A percentile compares a stretch with the other conserved stretches of the same genome.
Evolutionary conservation across 139 green algal genomes (phyloP).

Genomic region (Ostreobium quekettii): DNA sequence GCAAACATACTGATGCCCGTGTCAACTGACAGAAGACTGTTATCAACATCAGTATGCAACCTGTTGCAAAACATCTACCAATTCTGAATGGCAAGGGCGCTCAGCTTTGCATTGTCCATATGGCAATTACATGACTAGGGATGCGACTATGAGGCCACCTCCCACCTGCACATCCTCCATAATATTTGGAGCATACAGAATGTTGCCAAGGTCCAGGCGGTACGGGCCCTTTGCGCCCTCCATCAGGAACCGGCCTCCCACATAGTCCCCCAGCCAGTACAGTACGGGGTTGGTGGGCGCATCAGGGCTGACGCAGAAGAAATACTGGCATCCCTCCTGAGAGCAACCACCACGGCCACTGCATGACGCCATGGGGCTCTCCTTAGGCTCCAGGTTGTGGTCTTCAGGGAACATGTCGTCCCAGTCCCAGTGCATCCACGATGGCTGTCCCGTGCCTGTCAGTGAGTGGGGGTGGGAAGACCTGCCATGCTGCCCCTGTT

Average conservation of each 20-base stretch:
- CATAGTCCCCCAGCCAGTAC: conserved; percentile 34
- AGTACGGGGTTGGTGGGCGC: conserved; percentile 50
- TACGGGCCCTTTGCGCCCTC: conserved; percentile 35
- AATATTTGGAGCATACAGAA: conserved; percentile 57
- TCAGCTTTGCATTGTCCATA: not conserved
- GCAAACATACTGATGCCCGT: not conserved
- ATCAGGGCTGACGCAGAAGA: conserved; percentile 45
- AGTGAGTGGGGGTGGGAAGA: not conserved
- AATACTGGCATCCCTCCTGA: conserved; percentile 17
- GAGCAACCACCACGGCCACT: not conserved
- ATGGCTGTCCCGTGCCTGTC: not conserved
- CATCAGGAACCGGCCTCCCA: conserved; percentile 24
- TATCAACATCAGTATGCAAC: not conserved
- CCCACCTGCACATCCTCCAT: conserved; percentile 35
- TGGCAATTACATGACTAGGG: not conserved
- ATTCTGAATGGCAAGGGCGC: not conserved
- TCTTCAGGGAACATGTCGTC: conserved; percentile 2
- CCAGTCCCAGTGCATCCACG: not conserved
- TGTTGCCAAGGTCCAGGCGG: conserved; percentile 46
- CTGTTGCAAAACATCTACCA: not conserved
- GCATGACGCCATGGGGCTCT: not conserved
- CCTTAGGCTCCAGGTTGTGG: conserved; percentile 9
- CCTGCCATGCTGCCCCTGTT: not conserved
- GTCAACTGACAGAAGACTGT: not conserved
- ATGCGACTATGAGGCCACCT: not conserved